Conservation (phyloP, 1,284 basidiomycete genomes). For the Naganishia albida region DNA sequence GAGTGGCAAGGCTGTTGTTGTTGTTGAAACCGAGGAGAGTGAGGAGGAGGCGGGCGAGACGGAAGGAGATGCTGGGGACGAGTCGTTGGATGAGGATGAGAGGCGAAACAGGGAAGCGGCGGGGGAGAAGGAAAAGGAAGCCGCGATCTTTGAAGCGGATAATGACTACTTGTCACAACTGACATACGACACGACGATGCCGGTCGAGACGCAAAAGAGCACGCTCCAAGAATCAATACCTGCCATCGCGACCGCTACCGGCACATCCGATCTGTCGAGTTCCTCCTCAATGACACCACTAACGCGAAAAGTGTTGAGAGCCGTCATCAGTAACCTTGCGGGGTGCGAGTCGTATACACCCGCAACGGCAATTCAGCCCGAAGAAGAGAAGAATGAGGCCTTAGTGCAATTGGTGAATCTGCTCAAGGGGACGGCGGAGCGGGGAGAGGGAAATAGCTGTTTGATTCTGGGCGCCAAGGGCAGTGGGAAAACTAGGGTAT, state of each 20-base stretch:
- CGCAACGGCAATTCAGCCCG: constrained; percentile 39
- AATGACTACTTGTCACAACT: constrained; percentile 20
- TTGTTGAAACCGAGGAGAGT: constrained; percentile 23
- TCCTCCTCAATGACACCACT: not conserved
- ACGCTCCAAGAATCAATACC: not conserved
- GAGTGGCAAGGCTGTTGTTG: constrained; percentile 44
- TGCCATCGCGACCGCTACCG: no score
- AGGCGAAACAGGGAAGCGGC: not conserved
- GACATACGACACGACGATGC: constrained; percentile 15
- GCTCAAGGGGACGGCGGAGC: constrained; percentile 68
- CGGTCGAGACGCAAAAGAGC: constrained; percentile 25
- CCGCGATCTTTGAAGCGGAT: constrained; percentile 7
- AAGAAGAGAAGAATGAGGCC: constrained; percentile 49
- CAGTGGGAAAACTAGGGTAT: constrained; percentile 77
- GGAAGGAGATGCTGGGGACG: constrained; percentile 10
- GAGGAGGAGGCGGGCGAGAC: constrained; percentile 25
- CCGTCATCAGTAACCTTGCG: constrained; percentile 13
- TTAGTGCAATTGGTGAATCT: constrained; percentile 60
- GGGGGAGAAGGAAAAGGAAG: constrained; percentile 1
- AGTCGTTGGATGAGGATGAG: constrained; percentile 19
- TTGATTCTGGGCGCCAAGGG: constrained; percentile 77
- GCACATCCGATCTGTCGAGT: not conserved
- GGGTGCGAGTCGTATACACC: constrained; percentile 33
- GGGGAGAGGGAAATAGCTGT: constrained; percentile 88
- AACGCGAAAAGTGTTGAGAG: constrained; percentile 4